Base-by-base conservation (phyloP, 345 rosid genomes). In the Lepidium africanum region DNA sequence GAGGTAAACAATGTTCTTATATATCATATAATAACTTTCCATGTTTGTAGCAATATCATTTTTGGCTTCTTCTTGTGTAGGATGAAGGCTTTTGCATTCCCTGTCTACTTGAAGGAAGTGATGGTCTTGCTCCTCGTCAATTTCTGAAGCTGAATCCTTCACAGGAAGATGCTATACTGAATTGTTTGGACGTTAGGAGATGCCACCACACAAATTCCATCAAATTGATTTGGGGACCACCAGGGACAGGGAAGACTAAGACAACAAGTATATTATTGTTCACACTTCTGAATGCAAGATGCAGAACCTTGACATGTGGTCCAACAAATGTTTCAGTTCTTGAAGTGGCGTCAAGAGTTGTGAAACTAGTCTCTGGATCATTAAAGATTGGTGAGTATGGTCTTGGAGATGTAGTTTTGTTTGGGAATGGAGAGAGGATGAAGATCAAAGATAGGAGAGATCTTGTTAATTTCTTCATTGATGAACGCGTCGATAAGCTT, bases 171-270 rank as follows among this genome's bases (percentile, higher is more conserved):
- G 85, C 79, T 12, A 63, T 81, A 53, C 35, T 65, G 35, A 70
- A 36, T 25, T 79, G 83, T 70, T 35, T 76, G 2, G 47, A 43
- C 0, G 57, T 30, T 61, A 39, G 74, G 64, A 10, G 45, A 10
- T 81, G 85, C 39, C 2, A 11, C 35, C 84, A 80, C 43, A 13
- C 2, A 5, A 72, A 40, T 38, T 45, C 67, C 7, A 65, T 81
- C 9, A 72, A 79, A 47, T 72, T 83, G 16, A 75, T 81, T 11
- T 79, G 81, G 87, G 83, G 87, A 0, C 87, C 87, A 36, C 87
- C 87, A 9, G 87, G 87, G 33, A 81, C 87, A 1, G 87, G 85
- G 41, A 83, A 83, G 69, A 83, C 85, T 1, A 79, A 73, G 51
- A 84, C 81, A 3, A 60, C 74, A 27, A 63, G 83, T 56, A 11